These are phyloP conservation scores for Rhodotorula taiwanensis DNA, from an alignment of 768 basidiomycete genomes.

Conservation along the genomic window DNA sequence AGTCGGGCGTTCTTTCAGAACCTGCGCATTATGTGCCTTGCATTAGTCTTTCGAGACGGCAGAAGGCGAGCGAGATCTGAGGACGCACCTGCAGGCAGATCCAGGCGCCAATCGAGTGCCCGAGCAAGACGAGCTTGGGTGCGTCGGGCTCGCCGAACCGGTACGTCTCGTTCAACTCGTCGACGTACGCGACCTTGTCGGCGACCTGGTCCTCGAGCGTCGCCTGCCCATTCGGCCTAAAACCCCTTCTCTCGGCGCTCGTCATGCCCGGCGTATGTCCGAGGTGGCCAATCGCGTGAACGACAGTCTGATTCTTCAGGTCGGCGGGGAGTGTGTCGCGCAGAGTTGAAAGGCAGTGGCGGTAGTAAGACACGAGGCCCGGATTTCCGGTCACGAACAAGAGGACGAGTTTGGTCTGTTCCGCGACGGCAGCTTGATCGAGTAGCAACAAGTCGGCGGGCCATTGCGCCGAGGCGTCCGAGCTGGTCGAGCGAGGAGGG, in stretches of 20 bases:
- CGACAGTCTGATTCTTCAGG: slow-evolving; percentile 5
- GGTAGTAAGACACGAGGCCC: slow-evolving; percentile 63
- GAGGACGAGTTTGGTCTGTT: slow-evolving; percentile 16
- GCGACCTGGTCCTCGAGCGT: slow-evolving; percentile 45
- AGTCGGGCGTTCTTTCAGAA: slow-evolving; percentile 50
- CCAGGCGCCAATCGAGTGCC: slow-evolving; percentile 72
- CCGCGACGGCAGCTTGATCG: neutral
- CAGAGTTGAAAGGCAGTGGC: slow-evolving; percentile 57
- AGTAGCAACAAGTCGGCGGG: slow-evolving; percentile 18
- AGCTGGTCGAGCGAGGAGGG: neutral
- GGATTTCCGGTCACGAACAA: slow-evolving; percentile 49
- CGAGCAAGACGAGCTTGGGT: slow-evolving; percentile 51
- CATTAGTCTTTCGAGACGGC: neutral
- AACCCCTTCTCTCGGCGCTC: neutral
- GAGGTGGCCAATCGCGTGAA: slow-evolving; percentile 50
- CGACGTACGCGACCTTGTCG: slow-evolving; percentile 55
- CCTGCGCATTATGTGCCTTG: slow-evolving; percentile 43
- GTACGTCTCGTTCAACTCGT: slow-evolving; percentile 44
- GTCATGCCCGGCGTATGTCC: slow-evolving; percentile 48
- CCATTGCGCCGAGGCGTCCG: neutral
- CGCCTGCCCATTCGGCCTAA: slow-evolving; percentile 11
- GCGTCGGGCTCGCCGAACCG: neutral
- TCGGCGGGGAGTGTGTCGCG: slow-evolving; percentile 42
- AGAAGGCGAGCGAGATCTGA: slow-evolving; percentile 8
- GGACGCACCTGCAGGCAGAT: slow-evolving; percentile 54